Percentiles rank a stretch among this genome's conserved stretches.
These are phyloP conservation scores for Saccharomycopsis guyanensis DNA, from an alignment of 805 yeast species.

Conservation along the genomic window DNA sequence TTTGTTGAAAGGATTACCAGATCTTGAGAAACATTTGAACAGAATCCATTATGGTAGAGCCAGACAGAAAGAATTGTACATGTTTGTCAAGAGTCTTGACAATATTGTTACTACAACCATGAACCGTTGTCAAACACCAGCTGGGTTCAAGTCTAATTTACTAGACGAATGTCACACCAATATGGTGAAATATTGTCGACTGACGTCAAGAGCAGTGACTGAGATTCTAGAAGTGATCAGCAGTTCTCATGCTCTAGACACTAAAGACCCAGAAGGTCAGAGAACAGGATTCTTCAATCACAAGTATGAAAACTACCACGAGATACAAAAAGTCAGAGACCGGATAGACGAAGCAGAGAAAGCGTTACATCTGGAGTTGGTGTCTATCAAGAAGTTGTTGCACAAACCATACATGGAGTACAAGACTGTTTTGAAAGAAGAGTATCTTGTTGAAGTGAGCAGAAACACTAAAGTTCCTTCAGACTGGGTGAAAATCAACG, in stretches of 20 bases:
- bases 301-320: constrained; percentile 33
- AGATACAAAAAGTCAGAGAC: constrained; percentile 31
- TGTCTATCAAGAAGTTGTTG: constrained; percentile 35
- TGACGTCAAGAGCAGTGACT: constrained; percentile 26
- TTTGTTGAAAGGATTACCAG: constrained; percentile 36
- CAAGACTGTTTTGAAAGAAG: constrained; percentile 51
- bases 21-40: constrained; percentile 50
- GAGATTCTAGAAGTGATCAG: constrained; percentile 44
- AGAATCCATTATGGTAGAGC: constrained; percentile 54
- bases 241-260: constrained; percentile 40
- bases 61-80: constrained; percentile 51
- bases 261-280: constrained; percentile 38
- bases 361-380: constrained; percentile 47
- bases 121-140: constrained; percentile 23
- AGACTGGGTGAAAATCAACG: constrained; percentile 71
- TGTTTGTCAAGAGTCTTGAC: constrained; percentile 40
- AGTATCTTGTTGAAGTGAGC: constrained; percentile 70
- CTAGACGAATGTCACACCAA: constrained; percentile 33
- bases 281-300: constrained; percentile 36
- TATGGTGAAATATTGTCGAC: constrained; percentile 30
- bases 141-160: constrained; percentile 25
- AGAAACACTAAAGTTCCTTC: constrained; percentile 42
- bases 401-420: constrained; percentile 52
- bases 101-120: constrained; percentile 29
- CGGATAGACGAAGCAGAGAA: constrained; percentile 38